A percentile compares a stretch with the other conserved stretches of the same genome.
Conservation (phyloP, 768 basidiomycete genomes). For the Boletus bicolor region DNA sequence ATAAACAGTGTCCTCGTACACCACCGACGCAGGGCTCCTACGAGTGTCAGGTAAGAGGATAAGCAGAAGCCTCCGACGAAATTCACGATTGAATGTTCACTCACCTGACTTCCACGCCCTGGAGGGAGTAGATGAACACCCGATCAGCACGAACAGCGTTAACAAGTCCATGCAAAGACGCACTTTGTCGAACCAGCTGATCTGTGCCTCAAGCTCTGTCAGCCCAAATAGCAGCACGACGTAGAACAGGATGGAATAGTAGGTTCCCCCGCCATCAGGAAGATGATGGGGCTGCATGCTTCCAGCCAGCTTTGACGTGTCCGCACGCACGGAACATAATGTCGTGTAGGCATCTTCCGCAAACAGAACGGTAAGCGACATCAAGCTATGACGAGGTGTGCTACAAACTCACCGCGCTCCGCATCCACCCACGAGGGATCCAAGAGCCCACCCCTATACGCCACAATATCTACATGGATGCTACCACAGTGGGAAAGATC, state of each 20-base stretch:
- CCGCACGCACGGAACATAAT: slow-evolving; percentile 8
- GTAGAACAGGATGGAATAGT: slow-evolving; percentile 16
- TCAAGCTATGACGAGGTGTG: too few species aligned
- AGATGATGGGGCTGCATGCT: slow-evolving; percentile 12
- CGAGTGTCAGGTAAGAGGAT: background rate
- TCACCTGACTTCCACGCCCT: slow-evolving; percentile 39
- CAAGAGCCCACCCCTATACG: slow-evolving; percentile 6
- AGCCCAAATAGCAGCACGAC: slow-evolving; percentile 50
- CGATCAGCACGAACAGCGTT: background rate
- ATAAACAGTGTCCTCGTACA: slow-evolving; percentile 21
- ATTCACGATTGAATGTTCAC: background rate
- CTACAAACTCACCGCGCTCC: slow-evolving; percentile 7
- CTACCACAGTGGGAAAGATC: slow-evolving; percentile 12
- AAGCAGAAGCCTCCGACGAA: background rate
- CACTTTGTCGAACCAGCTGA: slow-evolving; percentile 44
- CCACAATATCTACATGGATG: slow-evolving; percentile 15
- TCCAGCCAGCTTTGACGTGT: slow-evolving; percentile 9
- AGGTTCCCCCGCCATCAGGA: slow-evolving; percentile 8
- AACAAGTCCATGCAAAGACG: slow-evolving; percentile 11
- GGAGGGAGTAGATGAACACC: background rate
- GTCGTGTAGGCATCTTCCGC: slow-evolving; percentile 8
- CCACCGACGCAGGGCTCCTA: slow-evolving; percentile 28
- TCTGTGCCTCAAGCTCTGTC: slow-evolving; percentile 50
- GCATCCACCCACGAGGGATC: slow-evolving; percentile 8
- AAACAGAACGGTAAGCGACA: background rate